Conservation (phyloP, 176 grass and related monocot genomes). For the Eragrostis nindensis region DNA sequence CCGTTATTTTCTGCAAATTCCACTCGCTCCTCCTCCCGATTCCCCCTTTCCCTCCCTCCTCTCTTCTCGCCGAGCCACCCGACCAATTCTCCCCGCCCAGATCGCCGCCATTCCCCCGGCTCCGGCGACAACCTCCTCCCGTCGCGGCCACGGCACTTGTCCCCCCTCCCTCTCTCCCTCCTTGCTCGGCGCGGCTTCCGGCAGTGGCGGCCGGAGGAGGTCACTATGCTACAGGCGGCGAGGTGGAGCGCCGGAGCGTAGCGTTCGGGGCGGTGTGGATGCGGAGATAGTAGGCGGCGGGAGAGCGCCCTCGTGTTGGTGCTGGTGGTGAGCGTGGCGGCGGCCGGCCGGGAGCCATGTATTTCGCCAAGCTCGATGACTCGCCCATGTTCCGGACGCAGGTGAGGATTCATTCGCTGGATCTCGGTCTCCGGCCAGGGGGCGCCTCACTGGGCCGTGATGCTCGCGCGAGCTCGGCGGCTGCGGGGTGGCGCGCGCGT, state of each 20-base stretch:
- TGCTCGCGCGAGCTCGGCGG: background rate
- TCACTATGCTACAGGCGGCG: slow-evolving; percentile 24
- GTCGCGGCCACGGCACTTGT: background rate
- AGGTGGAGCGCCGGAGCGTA: background rate
- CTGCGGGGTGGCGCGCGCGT: background rate
- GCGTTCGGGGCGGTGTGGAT: slow-evolving; percentile 40
- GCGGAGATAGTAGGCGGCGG: slow-evolving; percentile 29
- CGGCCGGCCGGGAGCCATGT: slow-evolving; percentile 55
- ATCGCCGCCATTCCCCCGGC: slow-evolving; percentile 51
- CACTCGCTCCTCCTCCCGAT: background rate
- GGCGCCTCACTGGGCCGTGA: background rate
- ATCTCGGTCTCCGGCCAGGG: slow-evolving; percentile 34
- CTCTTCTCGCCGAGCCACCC: slow-evolving; percentile 52
- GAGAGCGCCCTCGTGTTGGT: background rate
- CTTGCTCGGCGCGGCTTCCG: background rate
- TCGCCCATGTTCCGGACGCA: slow-evolving; percentile 85
- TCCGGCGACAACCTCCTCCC: slow-evolving; percentile 5
- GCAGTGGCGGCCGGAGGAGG: background rate
- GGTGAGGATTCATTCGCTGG: slow-evolving; percentile 45
- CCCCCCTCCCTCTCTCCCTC: background rate
- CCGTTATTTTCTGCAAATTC: slow-evolving; percentile 35
- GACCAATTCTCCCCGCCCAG: slow-evolving; percentile 44
- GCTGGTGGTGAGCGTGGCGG: background rate
- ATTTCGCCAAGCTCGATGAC: slow-evolving; percentile 76
- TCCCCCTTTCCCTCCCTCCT: slow-evolving; percentile 19